Base-by-base conservation (phyloP, 192 early-diverging fungal species). In the Coemansia biformis region DNA sequence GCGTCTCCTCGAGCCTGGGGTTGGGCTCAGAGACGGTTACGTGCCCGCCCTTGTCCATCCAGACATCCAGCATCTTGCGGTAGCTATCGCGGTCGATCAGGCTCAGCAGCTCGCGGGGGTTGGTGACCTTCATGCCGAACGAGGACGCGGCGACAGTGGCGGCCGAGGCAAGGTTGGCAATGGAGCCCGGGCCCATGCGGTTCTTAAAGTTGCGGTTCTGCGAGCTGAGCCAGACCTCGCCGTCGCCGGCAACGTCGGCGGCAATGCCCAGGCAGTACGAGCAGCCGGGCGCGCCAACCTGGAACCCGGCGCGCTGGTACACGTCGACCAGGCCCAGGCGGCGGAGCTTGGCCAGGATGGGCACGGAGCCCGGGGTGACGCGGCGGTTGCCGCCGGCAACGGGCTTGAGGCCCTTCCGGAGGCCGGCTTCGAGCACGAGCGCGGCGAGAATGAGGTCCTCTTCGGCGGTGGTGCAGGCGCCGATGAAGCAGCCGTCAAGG, bases 151-250 rank as follows among this genome's bases (percentile, higher is more conserved):
- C 86, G 14, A 88, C 86, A 11, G 85, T 86, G 33, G 86, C 83
- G 12, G 86, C 86, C 14, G 85, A 86, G 16, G 81, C 78, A 28
- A 88, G 73, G 66, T 88, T 88, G 43, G 78, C 86, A 41, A 88
- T 88, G 26, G 82, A 81, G 38, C 86, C 86, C 41, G 83, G 82
- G 18, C 86, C 86, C 86, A 88, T 88, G 51, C 86, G 81, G 69
- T 88, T 88, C 72, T 83, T 84, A 60, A 88, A 88, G 64, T 88
- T 88, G 55, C 86, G 79, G 79, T 88, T 88, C 77, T 88, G 86
- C 45, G 85, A 86, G 59, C 81, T 83, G 46, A 88, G 73, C 86
- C 86, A 88, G 11, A 88, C 79, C 62, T 88, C 85, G 31, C 86
- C 86, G 32, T 85, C 85, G 32, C 81, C 79, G 35, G 86, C 86